Evolutionary conservation across 2,329 filamentous ascomycete species (phyloP), one percentile per base, ranked within the genome.

Genomic region (Botrytis fabae): DNA sequence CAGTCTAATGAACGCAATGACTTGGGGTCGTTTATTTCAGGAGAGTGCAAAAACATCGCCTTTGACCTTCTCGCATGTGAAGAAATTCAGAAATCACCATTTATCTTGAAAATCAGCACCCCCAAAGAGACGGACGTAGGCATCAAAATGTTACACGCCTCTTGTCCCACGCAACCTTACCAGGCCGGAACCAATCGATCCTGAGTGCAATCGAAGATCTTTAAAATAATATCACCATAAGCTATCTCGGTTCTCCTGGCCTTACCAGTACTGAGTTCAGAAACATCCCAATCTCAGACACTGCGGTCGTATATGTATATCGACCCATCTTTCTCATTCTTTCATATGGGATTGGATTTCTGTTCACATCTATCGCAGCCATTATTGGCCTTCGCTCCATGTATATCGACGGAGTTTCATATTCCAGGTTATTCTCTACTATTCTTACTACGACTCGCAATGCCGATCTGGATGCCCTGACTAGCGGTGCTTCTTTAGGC

Each of bases 141-240:
- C 22, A n/a, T 7, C 10, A n/a, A n/a, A n/a, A 14, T 1, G 12
- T 3, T n/a, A 14, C 4, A 54, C 12, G 25, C 48, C 2, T 7
- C 25, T 2, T 54, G 48, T 54, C 48, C 25, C 10, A n/a, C 25
- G 25, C 48, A 54, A 14, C 12, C 25, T 16, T 54, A n/a, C 5
- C 25, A 54, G 48, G 25, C n/a, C 25, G 25, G 6, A 54, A 54
- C 25, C 12, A 54, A 54, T n/a, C 25, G 3, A n/a, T 54, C 25
- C 14, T n/a, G 12, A 25, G 25, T 16, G 48, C 48, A n/a, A 54
- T 65, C 63, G 44, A 65, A 42, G 28, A 65, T 32, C 28, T 51
- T 25, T 38, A 44, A 28, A 65, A 48, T n/a, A 51, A 65, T 25
- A 65, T 51, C 63, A 51, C 44, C 20, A 65, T 65, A 32, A 28